Evolutionary conservation across 164 flowering plant genomes (phyloP).

Genomic region (Chimonanthus praecox): DNA sequence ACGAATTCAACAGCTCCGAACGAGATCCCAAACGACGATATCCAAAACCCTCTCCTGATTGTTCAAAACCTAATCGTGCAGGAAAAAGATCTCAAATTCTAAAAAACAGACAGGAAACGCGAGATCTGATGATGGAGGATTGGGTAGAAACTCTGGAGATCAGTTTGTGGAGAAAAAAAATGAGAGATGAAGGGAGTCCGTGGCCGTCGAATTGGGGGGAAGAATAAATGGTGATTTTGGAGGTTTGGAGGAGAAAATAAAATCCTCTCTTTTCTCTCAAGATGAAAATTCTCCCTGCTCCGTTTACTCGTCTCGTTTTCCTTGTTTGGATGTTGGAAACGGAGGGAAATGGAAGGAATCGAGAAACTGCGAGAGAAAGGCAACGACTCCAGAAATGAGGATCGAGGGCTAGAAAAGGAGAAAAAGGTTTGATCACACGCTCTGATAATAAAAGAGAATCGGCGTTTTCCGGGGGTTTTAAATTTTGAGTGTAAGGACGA

Average conservation of each 20-base stretch:
- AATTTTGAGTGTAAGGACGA: not conserved
- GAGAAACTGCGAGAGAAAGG: not conserved
- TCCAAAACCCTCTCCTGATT: not conserved
- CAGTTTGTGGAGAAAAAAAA: not conserved
- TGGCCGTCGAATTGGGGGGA: not conserved
- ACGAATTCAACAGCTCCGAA: not conserved
- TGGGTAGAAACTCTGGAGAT: not conserved
- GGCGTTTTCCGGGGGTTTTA: not conserved
- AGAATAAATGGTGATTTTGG: not conserved
- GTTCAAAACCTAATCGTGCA: not conserved
- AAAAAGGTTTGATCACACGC: not conserved
- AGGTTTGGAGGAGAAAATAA: not conserved
- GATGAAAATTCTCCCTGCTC: not conserved
- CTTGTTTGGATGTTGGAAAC: not conserved
- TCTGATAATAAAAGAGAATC: not conserved
- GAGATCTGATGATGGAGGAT: not conserved
- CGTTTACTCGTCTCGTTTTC: not conserved
- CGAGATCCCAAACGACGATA: not conserved
- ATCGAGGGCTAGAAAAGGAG: not conserved
- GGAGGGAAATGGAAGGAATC: not conserved
- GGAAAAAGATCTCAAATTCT: not conserved
- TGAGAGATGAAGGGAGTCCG: not conserved
- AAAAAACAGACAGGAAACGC: not conserved
- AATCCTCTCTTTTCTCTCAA: constrained; percentile 1
- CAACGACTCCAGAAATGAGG: constrained; percentile 1